These are phyloP conservation scores for Periglandula ipomoeae DNA, from an alignment of 2,329 filamentous ascomycete species.

Conservation along the genomic window DNA sequence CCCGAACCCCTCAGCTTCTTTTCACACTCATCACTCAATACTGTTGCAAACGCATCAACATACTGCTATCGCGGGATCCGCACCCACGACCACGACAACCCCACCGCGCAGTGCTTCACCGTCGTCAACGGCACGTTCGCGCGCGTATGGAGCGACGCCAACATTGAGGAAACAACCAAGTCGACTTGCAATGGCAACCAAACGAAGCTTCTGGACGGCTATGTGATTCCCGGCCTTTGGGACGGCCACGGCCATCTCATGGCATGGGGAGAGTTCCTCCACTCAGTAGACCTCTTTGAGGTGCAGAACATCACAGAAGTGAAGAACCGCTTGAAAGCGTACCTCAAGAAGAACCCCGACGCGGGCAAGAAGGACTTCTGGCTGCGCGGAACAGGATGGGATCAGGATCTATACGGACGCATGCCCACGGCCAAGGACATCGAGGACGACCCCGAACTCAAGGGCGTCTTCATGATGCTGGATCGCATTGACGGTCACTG, in stretches of 20 bases:
- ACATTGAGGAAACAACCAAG: constrained; percentile 14
- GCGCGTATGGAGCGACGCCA: constrained; percentile 32
- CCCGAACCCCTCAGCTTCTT: constrained; percentile 16
- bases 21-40: neutral
- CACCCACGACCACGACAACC: constrained; percentile 26
- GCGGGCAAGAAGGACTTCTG: constrained; percentile 47
- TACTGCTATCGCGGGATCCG: constrained; percentile 32
- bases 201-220: constrained; percentile 25
- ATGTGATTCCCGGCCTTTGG: constrained; percentile 59
- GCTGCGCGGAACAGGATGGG: constrained; percentile 62
- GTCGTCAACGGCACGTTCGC: constrained; percentile 42
- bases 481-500: constrained; percentile 64
- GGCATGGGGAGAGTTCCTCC: constrained; percentile 57
- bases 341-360: constrained; percentile 38
- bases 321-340: constrained; percentile 39
- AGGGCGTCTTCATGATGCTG: constrained; percentile 55
- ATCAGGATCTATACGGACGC: constrained; percentile 54
- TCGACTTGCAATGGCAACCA: neutral
- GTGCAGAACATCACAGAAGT: constrained; percentile 46
- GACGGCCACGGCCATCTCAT: constrained; percentile 62
- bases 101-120: constrained; percentile 45
- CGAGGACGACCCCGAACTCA: constrained; percentile 40
- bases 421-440: constrained; percentile 58
- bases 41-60: constrained; percentile 12
- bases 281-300: constrained; percentile 57